Percentiles rank a stretch among this genome's conserved stretches.
Evolutionary conservation across 306 rosid species (phyloP).

Genomic region (Cyamopsis tetragonoloba): DNA sequence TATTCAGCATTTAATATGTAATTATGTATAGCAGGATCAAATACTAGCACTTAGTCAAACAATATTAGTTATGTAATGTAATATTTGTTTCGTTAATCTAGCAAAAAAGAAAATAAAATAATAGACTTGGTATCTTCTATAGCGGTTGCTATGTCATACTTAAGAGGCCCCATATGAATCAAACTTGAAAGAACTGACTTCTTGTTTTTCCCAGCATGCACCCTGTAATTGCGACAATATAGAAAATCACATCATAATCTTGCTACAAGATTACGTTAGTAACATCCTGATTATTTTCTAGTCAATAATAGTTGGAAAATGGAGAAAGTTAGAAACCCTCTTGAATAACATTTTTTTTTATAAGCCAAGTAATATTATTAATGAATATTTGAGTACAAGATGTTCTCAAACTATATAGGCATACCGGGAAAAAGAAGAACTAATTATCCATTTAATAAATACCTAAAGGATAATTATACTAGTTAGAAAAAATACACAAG

Average conservation of each 20-base stretch:
- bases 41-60: background rate
- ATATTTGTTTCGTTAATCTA: background rate
- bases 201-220: background rate
- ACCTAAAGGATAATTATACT: too few relatives aligned
- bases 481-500: too few relatives aligned
- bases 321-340: too few relatives aligned
- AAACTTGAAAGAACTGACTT: constrained; percentile 10
- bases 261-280: constrained; percentile 8
- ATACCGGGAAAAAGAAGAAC: too few relatives aligned
- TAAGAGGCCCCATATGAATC: constrained; percentile 30
- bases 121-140: background rate
- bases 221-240: constrained; percentile 16
- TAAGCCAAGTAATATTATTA: too few relatives aligned
- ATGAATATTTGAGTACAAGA: too few relatives aligned
- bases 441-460: too few relatives aligned
- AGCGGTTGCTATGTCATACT: constrained; percentile 39
- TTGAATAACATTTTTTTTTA: too few relatives aligned
- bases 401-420: too few relatives aligned
- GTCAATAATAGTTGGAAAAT: constrained; percentile 1
- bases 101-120: background rate
- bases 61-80: background rate
- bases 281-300: constrained; percentile 10
- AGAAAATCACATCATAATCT: constrained; percentile 27
- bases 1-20: too few relatives aligned
- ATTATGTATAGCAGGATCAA: background rate